phyloP scores from a whole-genome alignment of 345 rosid species.

The Populus tremula region DNA sequence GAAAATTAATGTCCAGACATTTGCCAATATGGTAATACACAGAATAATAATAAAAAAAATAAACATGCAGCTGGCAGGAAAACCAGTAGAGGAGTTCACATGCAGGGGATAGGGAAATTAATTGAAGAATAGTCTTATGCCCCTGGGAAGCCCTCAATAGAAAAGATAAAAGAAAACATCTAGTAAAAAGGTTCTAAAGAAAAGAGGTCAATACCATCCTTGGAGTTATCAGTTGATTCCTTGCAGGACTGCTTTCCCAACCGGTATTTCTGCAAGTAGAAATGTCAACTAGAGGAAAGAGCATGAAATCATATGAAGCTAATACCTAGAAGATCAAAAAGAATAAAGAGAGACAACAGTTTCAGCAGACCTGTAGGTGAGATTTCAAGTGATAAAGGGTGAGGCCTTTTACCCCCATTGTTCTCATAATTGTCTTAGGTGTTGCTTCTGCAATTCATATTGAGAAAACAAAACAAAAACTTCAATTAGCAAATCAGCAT shows the following conservation, averaged over 20 bases:
- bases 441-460: constrained; percentile 29
- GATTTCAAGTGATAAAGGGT: constrained; percentile 39
- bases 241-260: constrained; percentile 82
- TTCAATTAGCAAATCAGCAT: background rate
- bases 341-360: background rate
- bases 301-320: background rate
- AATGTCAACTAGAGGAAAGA: background rate
- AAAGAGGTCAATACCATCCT: constrained; percentile 58
- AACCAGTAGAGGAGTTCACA: background rate
- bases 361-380: constrained; percentile 32
- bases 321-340: background rate
- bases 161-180: background rate
- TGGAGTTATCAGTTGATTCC: constrained; percentile 73
- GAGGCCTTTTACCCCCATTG: constrained; percentile 39
- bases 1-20: background rate
- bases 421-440: constrained; percentile 36
- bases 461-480: background rate
- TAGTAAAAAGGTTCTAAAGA: background rate
- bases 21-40: background rate
- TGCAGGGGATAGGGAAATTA: no score
- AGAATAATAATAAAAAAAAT: background rate
- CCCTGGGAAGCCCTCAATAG: background rate
- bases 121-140: background rate
- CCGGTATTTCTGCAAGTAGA: constrained; percentile 67
- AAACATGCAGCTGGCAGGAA: background rate